phyloP scores from a whole-genome alignment of 2,329 filamentous ascomycete genomes.

The Penicillium sp. region DNA sequence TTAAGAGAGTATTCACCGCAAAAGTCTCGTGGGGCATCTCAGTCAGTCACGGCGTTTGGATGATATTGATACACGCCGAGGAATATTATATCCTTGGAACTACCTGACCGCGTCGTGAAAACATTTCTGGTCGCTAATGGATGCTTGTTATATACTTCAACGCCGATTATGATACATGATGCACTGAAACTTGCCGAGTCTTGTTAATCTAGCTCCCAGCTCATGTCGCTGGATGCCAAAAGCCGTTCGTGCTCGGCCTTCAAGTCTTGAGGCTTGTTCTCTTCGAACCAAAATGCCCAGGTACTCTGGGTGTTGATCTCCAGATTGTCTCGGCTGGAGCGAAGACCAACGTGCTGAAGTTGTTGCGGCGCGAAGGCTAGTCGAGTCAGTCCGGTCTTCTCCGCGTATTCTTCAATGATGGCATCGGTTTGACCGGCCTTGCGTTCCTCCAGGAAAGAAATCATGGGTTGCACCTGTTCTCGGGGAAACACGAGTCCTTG shows the following conservation, averaged over 20 bases:
- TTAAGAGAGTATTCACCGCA: too few species aligned
- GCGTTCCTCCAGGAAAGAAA: constrained; percentile 12
- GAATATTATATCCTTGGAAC: too few species aligned
- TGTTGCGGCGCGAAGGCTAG: constrained; percentile 22
- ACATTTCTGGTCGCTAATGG: too few species aligned
- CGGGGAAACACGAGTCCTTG: constrained; percentile 31
- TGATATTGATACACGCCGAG: too few species aligned
- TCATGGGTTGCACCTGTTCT: constrained; percentile 15
- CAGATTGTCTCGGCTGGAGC: constrained; percentile 22
- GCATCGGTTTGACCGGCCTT: constrained; percentile 23
- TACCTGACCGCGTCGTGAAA: too few species aligned
- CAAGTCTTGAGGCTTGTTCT: constrained; percentile 18
- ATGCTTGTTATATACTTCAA: not conserved
- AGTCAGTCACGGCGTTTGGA: too few species aligned
- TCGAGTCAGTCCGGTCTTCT: constrained; percentile 7
- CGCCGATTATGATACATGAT: not conserved
- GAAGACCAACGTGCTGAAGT: constrained; percentile 27
- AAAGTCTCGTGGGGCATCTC: too few species aligned
- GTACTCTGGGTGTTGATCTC: constrained; percentile 26
- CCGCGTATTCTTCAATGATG: constrained; percentile 25
- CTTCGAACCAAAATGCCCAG: constrained; percentile 28
- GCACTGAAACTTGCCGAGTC: not conserved
- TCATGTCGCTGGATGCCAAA: constrained; percentile 5
- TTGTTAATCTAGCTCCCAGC: not conserved
- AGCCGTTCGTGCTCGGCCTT: constrained; percentile 17